Percentiles rank a stretch among this genome's conserved stretches.
phyloP scores from a whole-genome alignment of 352 stramenopile species.

The Globisporangium takayamanum region DNA sequence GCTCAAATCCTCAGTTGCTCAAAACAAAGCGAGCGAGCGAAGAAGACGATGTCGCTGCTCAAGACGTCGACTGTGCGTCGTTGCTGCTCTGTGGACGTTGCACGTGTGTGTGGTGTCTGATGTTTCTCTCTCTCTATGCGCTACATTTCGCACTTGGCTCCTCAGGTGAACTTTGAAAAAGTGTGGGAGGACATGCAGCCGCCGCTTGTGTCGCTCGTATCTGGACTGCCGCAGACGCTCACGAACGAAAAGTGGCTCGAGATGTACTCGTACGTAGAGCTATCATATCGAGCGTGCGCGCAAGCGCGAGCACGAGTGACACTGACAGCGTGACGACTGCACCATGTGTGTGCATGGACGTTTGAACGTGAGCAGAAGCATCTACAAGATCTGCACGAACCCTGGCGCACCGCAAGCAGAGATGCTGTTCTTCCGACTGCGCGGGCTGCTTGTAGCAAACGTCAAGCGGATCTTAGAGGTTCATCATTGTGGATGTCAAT shows the following conservation, averaged over 20 bases:
- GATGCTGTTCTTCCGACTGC: slow-evolving; percentile 76
- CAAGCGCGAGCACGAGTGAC: background rate
- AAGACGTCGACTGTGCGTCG: slow-evolving; percentile 61
- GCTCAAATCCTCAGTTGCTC: background rate
- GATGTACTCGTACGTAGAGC: slow-evolving; percentile 78
- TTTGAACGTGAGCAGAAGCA: slow-evolving; percentile 30
- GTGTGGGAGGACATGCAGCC: slow-evolving; percentile 81
- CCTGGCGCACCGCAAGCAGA: slow-evolving; percentile 72
- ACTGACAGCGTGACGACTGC: background rate
- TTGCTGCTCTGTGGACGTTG: background rate
- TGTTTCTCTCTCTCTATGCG: too few species aligned
- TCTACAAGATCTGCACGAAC: slow-evolving; percentile 88
- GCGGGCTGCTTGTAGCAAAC: slow-evolving; percentile 58
- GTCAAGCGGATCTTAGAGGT: slow-evolving; percentile 58
- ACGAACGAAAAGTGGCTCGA: slow-evolving; percentile 82
- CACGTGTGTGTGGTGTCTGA: background rate
- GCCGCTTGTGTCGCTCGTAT: slow-evolving; percentile 68
- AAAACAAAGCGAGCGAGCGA: background rate
- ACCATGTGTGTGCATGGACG: background rate
- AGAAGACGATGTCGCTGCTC: slow-evolving; percentile 61
- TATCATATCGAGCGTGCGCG: background rate
- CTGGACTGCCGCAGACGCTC: slow-evolving; percentile 52
- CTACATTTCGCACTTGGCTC: too few species aligned
- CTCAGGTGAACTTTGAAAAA: slow-evolving; percentile 80
- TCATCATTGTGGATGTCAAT: slow-evolving; percentile 1